Evolutionary conservation across 225 moss, liverwort and hornwort genomes (phyloP), one percentile per base, ranked within the genome.

Genomic region (Sphagnum tenellum): DNA sequence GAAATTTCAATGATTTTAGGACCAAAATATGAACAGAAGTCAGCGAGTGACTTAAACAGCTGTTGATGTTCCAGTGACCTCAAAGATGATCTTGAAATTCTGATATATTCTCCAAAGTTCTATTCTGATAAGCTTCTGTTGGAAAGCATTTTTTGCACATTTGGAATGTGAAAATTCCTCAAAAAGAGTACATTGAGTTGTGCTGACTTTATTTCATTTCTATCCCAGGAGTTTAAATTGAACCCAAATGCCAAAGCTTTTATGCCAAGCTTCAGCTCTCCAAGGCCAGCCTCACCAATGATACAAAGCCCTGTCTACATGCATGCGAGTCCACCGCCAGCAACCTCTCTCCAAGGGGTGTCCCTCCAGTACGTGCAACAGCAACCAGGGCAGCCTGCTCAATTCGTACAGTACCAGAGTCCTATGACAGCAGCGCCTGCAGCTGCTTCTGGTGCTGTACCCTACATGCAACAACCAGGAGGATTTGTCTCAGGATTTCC

Each of bases 231-330:
- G 60, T 95, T 95, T 57, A 91, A 91, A 70, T 70, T 95, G 11
- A 95, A 95, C 76, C 94, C 94, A 7, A 89, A 95, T 63, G 94
- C 91, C 8, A 86, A 86, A 66, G 74, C 82, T 3, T 95, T 95
- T 63, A 95, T 89, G 44, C 94, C 94, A 50, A 91, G 76, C 74
- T 85, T 89, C 14, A 73, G 57, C 66, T 78, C 75, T 44, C 55
- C 79, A 53, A 74, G 82, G 69, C 73, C 82, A 56, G 65, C 76
- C 60, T 73, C 89, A 12, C 76, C 79, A 58, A 73, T 79, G 68
- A 77, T 81, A 29, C 86, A 73, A 57, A 79, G 74, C 62, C 76
- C 86, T 65, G 77, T 79, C 8, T 91, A 77, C 72, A 70, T 88
- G 72, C 89, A 91, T 58, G 61, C 87, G 61, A 59, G 77, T 61